phyloP scores from a whole-genome alignment of 2,329 filamentous ascomycete genomes.

The Exophiala alcalophila region DNA sequence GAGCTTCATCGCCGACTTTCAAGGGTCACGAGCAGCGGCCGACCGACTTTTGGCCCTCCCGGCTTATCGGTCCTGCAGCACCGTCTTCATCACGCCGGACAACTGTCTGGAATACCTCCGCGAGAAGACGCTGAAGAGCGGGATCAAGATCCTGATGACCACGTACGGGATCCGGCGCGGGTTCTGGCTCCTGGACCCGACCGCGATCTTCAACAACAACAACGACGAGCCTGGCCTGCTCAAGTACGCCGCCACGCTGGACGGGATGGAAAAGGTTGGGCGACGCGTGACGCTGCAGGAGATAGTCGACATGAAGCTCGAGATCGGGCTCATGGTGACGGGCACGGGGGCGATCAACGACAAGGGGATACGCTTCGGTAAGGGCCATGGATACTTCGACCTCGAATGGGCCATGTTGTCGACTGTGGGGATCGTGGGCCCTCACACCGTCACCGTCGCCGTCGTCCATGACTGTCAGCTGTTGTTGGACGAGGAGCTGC shows the following conservation, averaged over 20 bases:
- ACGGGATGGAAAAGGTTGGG: conserved; percentile 47
- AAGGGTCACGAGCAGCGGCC: conserved; percentile 37
- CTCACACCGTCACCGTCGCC: conserved; percentile 34
- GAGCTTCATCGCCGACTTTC: conserved; percentile 45
- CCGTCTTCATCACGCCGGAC: conserved; percentile 44
- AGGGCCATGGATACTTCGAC: conserved; percentile 44
- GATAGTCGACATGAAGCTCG: conserved; percentile 32
- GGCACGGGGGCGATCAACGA: conserved; percentile 42
- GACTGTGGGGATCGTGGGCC: conserved; percentile 34
- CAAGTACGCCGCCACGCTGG: conserved; percentile 39
- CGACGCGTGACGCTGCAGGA: conserved; percentile 37
- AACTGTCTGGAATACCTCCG: conserved; percentile 46
- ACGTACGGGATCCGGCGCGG: conserved; percentile 44
- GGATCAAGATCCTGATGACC: conserved; percentile 42
- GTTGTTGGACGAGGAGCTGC: conserved; percentile 39
- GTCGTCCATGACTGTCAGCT: conserved; percentile 45
- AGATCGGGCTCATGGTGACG: conserved; percentile 40
- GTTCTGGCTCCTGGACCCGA: conserved; percentile 43
- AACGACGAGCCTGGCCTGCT: conserved; percentile 32
- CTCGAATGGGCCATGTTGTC: conserved; percentile 45
- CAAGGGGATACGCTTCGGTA: conserved; percentile 41
- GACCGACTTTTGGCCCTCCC: conserved; percentile 34
- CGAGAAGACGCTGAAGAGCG: conserved; percentile 39
- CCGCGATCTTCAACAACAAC: conserved; percentile 32
- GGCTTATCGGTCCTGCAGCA: conserved; percentile 34